These are phyloP conservation scores for Boletus rubescentipes DNA, from an alignment of 768 basidiomycete species.

Conservation along the genomic window DNA sequence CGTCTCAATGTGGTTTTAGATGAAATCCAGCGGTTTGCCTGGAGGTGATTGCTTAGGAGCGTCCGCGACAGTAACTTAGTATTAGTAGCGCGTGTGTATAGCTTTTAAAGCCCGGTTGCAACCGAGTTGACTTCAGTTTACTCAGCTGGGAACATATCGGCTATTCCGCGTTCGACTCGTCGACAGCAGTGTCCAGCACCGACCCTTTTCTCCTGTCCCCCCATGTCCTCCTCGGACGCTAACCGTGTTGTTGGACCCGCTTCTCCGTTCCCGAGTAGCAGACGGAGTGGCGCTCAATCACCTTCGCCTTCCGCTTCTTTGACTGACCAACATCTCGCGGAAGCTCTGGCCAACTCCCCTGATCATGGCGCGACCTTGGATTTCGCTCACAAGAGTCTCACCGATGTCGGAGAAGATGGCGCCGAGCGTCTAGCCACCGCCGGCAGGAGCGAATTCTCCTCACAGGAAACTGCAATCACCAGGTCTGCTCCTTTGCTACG, in stretches of 20 bases:
- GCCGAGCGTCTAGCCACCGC: conserved; percentile 72
- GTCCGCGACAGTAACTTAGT: not conserved
- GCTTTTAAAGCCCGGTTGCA: conserved; percentile 27
- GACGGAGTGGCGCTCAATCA: conserved; percentile 28
- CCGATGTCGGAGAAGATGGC: conserved; percentile 73
- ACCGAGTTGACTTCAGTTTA: conserved; percentile 24
- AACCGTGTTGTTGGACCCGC: conserved; percentile 30
- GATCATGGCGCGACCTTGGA: conserved; percentile 85
- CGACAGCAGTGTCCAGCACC: conserved; percentile 16
- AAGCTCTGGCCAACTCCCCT: conserved; percentile 62
- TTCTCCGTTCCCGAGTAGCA: conserved; percentile 26
- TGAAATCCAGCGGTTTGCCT: conserved; percentile 27
- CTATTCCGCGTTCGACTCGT: conserved; percentile 12
- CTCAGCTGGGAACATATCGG: conserved; percentile 21
- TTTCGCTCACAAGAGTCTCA: conserved; percentile 75
- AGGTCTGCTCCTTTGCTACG: conserved; percentile 44
- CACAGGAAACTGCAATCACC: conserved; percentile 54
- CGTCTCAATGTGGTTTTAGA: conserved; percentile 88
- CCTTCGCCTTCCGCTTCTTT: conserved; percentile 42
- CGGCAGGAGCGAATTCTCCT: conserved; percentile 44
- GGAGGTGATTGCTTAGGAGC: conserved; percentile 9
- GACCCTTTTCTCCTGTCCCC: conserved; percentile 5
- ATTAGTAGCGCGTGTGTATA: conserved; percentile 12
- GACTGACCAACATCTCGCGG: conserved; percentile 55
- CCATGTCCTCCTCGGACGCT: conserved; percentile 32